phyloP scores from a whole-genome alignment of 108 stramenopile genomes.

The Cyclotella atomus region DNA sequence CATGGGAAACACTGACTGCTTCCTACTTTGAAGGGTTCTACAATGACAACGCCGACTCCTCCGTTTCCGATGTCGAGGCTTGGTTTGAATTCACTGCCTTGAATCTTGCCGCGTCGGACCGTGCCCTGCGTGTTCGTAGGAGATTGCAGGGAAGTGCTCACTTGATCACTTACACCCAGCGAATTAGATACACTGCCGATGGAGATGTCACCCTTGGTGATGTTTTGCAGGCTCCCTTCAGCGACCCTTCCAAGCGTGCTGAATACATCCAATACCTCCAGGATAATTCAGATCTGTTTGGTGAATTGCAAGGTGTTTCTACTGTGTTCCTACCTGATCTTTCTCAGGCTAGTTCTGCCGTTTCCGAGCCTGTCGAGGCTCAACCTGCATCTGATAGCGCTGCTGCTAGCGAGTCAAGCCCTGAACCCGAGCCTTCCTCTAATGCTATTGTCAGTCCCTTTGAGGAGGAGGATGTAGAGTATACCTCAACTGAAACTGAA shows the following conservation, averaged over 20 bases:
- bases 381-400: background rate
- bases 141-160: conserved; percentile 10
- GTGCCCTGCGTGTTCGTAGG: background rate
- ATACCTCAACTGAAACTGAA: background rate
- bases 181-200: conserved; percentile 17
- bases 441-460: background rate
- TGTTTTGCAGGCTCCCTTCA: conserved; percentile 39
- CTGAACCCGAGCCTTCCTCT: background rate
- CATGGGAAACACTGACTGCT: conserved; percentile 28
- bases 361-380: no score
- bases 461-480: background rate
- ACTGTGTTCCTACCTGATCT: conserved; percentile 27
- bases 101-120: conserved; percentile 13
- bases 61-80: conserved; percentile 19
- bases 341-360: background rate
- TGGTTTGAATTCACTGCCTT: conserved; percentile 24
- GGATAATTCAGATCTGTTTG: conserved; percentile 18
- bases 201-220: conserved; percentile 17
- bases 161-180: conserved; percentile 43
- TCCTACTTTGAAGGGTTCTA: conserved; percentile 21
- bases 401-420: background rate
- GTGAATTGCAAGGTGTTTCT: conserved; percentile 18
- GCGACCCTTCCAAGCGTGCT: conserved; percentile 8
- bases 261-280: conserved; percentile 32
- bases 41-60: conserved; percentile 1